Evolutionary conservation across 2,329 filamentous ascomycete species (phyloP), one percentile per base, ranked within the genome.

Genomic region (Aphanoascus verrucosus): DNA sequence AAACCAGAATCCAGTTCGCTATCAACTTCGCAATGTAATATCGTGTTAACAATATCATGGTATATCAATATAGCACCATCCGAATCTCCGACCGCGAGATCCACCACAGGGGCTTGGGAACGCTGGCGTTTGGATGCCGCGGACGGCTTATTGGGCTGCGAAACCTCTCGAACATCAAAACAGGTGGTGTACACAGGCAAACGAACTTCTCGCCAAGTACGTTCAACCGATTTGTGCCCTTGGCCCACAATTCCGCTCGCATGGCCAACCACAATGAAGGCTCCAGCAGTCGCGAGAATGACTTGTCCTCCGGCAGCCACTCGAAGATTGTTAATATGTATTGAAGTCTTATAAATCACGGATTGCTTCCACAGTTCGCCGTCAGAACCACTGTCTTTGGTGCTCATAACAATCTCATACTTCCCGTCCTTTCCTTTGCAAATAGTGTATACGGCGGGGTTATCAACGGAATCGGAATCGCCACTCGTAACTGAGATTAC

Each of bases 31-130:
- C 66, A 65, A 3, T 64, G 66, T 55, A 69, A 63, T 37, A 86
- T 72, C 57, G 79, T 79, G 54, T 67, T 67, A 12, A 91, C 64
- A 14, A 89, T 72, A 67, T 94, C 85, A 57, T 84, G 81, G 67
- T 94, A 95, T n/a, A 90, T 71, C 62, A 87, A 81, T 42, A 97
- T 85, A 20, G 80, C 78, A 59, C 93, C 93, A 49, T 82, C 79
- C 4, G 80, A 78, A 58, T 87, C 83, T 50, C 93, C 93, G 52
- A 94, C 71, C 3, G 83, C 84, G 23, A 98, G 68, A 63, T 94
- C 85, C n/a, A 93, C 67, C 8, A 79, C 69, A 2, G 62, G 4
- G 9, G 38, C 9, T 5, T 6, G 58, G 54, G 7, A 15, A 5
- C 1, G 11, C 17, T 11, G 32, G 44, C 37, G 49, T 20, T 47